Percentiles rank a stretch among this genome's conserved stretches.
Conservation (phyloP, 1,139 yeast species). For the Candida labiduridarum region DNA sequence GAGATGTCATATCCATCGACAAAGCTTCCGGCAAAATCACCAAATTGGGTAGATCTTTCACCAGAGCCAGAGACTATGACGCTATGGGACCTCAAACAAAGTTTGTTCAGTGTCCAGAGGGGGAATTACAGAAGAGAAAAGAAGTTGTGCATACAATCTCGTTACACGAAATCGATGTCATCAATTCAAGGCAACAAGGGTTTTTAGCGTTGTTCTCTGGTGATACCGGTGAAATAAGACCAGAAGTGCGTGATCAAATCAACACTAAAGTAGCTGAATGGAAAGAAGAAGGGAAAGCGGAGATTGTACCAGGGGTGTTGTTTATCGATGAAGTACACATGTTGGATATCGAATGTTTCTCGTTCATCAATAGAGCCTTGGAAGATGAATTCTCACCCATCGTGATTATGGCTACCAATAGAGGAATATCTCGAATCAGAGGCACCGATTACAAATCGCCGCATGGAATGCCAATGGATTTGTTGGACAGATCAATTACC, state of each 20-base stretch:
- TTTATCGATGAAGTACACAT: slow-evolving; percentile 98
- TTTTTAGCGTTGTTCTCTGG: slow-evolving; percentile 94
- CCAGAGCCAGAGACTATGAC: slow-evolving; percentile 96
- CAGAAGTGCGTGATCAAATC: slow-evolving; percentile 96
- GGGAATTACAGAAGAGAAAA: slow-evolving; percentile 93
- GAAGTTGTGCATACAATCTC: slow-evolving; percentile 97
- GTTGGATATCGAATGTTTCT: slow-evolving; percentile 96
- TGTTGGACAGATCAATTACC: slow-evolving; percentile 91
- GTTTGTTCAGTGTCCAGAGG: slow-evolving; percentile 98
- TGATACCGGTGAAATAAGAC: slow-evolving; percentile 95
- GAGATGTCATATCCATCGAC: slow-evolving; percentile 95
- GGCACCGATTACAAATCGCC: slow-evolving; percentile 95
- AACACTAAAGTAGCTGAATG: slow-evolving; percentile 97
- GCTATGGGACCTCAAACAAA: slow-evolving; percentile 99
- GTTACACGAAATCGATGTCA: slow-evolving; percentile 96
- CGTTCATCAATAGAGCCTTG: slow-evolving; percentile 92
- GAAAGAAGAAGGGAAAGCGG: slow-evolving; percentile 99
- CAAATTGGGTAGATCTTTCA: slow-evolving; percentile 91
- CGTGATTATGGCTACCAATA: slow-evolving; percentile 97
- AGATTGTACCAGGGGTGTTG: slow-evolving; percentile 96
- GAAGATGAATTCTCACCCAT: slow-evolving; percentile 98
- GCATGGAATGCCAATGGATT: slow-evolving; percentile 94
- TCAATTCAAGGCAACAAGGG: slow-evolving; percentile 97
- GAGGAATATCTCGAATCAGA: slow-evolving; percentile 89
- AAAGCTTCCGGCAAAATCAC: slow-evolving; percentile 94